Percentiles rank a stretch among this genome's conserved stretches.
Evolutionary conservation across 225 moss, liverwort and hornwort species (phyloP).

Genomic region (Pleurozium schreberi): DNA sequence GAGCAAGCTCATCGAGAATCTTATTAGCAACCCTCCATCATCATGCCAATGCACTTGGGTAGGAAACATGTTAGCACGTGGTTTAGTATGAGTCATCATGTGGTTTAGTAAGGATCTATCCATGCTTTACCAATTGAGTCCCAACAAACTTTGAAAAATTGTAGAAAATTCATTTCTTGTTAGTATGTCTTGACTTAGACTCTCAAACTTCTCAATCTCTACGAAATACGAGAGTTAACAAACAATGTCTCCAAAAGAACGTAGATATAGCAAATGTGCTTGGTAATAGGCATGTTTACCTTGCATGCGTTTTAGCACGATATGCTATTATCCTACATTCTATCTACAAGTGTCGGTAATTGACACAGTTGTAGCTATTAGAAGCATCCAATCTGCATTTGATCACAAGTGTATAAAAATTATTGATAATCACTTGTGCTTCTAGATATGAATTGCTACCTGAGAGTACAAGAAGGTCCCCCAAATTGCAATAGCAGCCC

Average conservation of each 20-base stretch:
- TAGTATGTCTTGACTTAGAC: neutral
- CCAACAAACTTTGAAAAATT: neutral
- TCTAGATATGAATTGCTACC: neutral
- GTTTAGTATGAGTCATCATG: too few relatives aligned
- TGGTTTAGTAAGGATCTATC: neutral
- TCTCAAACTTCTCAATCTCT: neutral
- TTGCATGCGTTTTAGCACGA: too few relatives aligned
- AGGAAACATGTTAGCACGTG: too few relatives aligned
- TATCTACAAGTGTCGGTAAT: neutral
- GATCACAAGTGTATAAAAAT: neutral
- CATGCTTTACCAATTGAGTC: too few relatives aligned
- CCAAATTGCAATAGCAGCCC: slow-evolving; percentile 58
- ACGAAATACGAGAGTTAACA: fast-evolving
- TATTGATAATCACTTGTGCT: neutral
- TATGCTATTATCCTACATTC: neutral
- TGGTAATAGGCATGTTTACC: neutral
- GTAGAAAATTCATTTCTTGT: too few relatives aligned
- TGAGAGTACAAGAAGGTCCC: slow-evolving; percentile 82
- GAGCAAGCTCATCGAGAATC: neutral
- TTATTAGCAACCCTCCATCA: neutral
- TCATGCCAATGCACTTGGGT: neutral
- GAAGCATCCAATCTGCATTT: neutral
- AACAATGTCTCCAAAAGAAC: neutral
- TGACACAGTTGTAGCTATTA: too few relatives aligned
- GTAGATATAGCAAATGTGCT: neutral